These are phyloP conservation scores for Trichoderma endophyticum DNA, from an alignment of 2,329 filamentous ascomycete species.

Conservation along the genomic window DNA sequence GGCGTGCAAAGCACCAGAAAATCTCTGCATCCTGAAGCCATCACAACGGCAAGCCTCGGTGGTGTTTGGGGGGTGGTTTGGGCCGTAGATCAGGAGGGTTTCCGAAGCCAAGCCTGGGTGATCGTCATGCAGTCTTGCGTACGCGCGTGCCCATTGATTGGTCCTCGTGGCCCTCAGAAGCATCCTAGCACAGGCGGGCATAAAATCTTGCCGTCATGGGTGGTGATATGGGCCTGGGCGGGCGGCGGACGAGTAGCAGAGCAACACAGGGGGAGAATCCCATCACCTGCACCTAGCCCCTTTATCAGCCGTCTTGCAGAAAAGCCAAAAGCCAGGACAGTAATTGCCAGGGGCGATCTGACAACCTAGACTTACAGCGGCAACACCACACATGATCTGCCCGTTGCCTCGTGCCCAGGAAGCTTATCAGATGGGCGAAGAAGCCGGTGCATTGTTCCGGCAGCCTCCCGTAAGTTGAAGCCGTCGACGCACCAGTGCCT, in stretches of 20 bases:
- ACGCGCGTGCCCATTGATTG: background rate
- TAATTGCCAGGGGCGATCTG: background rate
- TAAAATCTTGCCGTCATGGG: background rate
- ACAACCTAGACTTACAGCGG: background rate
- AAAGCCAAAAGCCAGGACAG: background rate
- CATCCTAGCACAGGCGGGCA: too few species aligned
- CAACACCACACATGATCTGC: background rate
- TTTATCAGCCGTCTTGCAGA: background rate
- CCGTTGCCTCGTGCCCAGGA: background rate
- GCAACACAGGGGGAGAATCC: background rate
- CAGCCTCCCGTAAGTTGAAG: too few species aligned
- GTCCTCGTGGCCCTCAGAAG: background rate
- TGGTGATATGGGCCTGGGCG: background rate
- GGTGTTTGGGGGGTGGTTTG: background rate
- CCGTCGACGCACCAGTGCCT: too few species aligned
- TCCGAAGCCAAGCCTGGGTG: background rate
- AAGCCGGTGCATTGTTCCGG: too few species aligned
- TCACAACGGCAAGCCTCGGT: background rate
- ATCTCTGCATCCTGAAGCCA: background rate
- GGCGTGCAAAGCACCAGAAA: background rate
- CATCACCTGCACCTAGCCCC: background rate
- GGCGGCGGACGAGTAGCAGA: background rate
- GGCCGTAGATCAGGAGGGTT: background rate
- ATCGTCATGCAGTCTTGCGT: background rate
- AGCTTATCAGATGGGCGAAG: too few species aligned